phyloP scores from a whole-genome alignment of 1,139 yeast genomes.

The Hanseniaspora uvarum region DNA sequence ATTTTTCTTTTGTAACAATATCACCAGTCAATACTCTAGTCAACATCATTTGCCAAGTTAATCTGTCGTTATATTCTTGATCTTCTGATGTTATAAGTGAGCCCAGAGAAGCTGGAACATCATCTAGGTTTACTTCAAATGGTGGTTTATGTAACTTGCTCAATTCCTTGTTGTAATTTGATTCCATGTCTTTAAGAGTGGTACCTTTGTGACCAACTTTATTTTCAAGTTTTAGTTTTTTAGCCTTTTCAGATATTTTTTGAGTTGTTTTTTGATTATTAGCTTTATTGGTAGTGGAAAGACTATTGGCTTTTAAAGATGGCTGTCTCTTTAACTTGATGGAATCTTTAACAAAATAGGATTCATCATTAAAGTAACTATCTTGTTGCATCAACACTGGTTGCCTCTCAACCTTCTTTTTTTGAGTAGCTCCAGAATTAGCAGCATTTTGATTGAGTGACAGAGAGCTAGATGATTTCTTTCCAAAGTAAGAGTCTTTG shows the following conservation, averaged over 20 bases:
- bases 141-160: background rate
- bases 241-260: background rate
- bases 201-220: conserved; percentile 4
- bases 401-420: conserved; percentile 11
- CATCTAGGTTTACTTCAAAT: background rate
- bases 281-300: background rate
- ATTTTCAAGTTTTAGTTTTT: background rate
- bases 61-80: conserved; percentile 50
- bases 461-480: background rate
- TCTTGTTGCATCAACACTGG: conserved; percentile 1
- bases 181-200: background rate
- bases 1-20: conserved; percentile 82
- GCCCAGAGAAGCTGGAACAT: background rate
- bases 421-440: background rate
- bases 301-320: background rate
- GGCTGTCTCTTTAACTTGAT: background rate
- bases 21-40: conserved; percentile 88
- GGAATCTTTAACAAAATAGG: background rate
- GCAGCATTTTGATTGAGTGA: background rate
- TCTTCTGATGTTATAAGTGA: background rate
- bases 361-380: conserved; percentile 1
- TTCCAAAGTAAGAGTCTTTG: conserved; percentile 9
- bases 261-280: background rate
- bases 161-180: background rate
- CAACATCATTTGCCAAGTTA: conserved; percentile 95